Evolutionary conservation across 148 eudicot species (phyloP), one percentile per base, ranked within the genome.

Genomic region (Nepenthes mirabilis): DNA sequence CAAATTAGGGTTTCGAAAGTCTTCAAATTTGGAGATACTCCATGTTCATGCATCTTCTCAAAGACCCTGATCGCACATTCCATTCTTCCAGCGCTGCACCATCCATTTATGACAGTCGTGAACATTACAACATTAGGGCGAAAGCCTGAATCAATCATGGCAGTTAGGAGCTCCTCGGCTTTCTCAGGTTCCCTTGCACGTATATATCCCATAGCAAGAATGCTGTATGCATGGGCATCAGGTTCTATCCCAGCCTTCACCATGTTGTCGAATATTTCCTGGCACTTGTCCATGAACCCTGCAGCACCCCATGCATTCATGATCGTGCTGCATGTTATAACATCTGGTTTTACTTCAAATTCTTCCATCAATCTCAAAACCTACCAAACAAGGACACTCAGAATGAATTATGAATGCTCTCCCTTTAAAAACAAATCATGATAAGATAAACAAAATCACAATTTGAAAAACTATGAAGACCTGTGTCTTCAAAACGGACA

Each of bases 281-380:
- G 72, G 64, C 90, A 84, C 72, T 80, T 84, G 58, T 76, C 85
- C 90, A 82, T 82, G 56, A 68, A 65, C 36, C 95, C 95, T 3
- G 88, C 82, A 33, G 81, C 81, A 63, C 90, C 75, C 90, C 90
- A 87, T 1, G 85, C 87, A 43, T 87, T 82, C 90, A 87, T 84
- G 70, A 87, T 77, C 11, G 87, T 87, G 79, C 95, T 84, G 63
- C 82, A 87, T 36, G 90, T 87, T 57, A 87, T 69, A 35, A 87
- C 95, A 70, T 87, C 90, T 43, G 95, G 95, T 70, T 84, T 82
- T 62, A 82, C 77, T 51, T 80, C 85, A 60, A 58, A 87, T 64
- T 80, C 85, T 61, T 80, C 88, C 90, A 87, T 84, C 77, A 87
- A 62, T 50, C 65, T 69, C 62, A 87, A 74, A 65, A 84, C 80